Evolutionary conservation across 129 eudicot genomes (phyloP).

Genomic region (Flaveria linearis): DNA sequence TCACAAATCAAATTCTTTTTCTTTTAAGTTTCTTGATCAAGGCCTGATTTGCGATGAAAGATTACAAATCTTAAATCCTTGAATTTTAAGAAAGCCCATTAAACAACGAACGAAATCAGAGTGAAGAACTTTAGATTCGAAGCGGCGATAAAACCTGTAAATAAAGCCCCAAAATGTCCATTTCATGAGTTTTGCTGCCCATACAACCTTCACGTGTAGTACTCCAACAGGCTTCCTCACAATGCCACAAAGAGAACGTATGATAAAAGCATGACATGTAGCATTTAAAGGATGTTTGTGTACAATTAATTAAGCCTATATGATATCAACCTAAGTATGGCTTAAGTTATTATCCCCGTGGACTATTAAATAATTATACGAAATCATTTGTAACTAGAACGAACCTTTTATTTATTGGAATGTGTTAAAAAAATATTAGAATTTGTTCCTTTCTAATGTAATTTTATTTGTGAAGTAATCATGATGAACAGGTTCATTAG

Average conservation of each 20-base stretch:
- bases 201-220: slow-evolving; percentile 68
- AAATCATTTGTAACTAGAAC: no score
- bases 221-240: slow-evolving; percentile 86
- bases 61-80: slow-evolving; percentile 38
- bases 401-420: no score
- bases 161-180: slow-evolving; percentile 47
- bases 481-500: no score
- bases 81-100: slow-evolving; percentile 59
- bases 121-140: neutral
- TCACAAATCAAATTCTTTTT: neutral
- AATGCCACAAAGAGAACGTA: no score
- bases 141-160: slow-evolving; percentile 6
- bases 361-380: no score
- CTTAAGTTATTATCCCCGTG: no score
- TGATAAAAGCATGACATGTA: neutral
- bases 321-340: neutral
- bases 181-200: slow-evolving; percentile 68
- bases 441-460: no score
- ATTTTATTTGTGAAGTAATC: no score
- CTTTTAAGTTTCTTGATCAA: slow-evolving; percentile 21
- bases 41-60: neutral
- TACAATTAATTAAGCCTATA: neutral
- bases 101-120: neutral
- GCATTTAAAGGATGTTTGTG: neutral
- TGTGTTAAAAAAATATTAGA: no score